These are phyloP conservation scores for Tetrapisispora nanseiensis DNA, from an alignment of 805 yeast genomes.

Conservation along the genomic window DNA sequence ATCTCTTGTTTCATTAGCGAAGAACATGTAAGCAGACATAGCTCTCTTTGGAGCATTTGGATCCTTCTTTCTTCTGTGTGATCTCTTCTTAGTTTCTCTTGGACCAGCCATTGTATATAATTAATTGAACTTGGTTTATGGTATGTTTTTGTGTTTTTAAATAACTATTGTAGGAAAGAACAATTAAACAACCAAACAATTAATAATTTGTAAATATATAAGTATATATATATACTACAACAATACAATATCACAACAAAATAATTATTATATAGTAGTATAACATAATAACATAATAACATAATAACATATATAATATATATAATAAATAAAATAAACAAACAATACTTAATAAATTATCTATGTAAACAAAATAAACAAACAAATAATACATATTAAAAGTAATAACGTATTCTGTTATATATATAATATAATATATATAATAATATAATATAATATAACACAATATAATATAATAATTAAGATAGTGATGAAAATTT, in stretches of 20 bases:
- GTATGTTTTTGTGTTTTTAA: background rate
- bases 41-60: slow-evolving; percentile 99
- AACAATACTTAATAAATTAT: too few relatives aligned
- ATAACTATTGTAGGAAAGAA: background rate
- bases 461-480: too few relatives aligned
- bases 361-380: too few relatives aligned
- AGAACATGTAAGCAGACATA: slow-evolving; percentile 96
- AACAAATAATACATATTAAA: too few relatives aligned
- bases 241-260: background rate
- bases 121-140: background rate
- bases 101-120: slow-evolving; percentile 30
- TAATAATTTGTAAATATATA: too few relatives aligned
- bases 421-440: too few relatives aligned
- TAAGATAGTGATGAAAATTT: too few relatives aligned
- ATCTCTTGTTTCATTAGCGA: slow-evolving; percentile 96
- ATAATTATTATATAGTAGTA: background rate
- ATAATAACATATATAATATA: too few relatives aligned
- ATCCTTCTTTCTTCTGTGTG: slow-evolving; percentile 48
- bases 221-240: background rate
- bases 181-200: background rate
- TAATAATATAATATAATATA: too few relatives aligned
- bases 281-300: too few relatives aligned
- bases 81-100: slow-evolving; percentile 29
- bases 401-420: too few relatives aligned
- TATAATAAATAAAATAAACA: too few relatives aligned